These are phyloP conservation scores for Boletellus ananiceps DNA, from an alignment of 768 basidiomycete genomes.

Conservation along the genomic window DNA sequence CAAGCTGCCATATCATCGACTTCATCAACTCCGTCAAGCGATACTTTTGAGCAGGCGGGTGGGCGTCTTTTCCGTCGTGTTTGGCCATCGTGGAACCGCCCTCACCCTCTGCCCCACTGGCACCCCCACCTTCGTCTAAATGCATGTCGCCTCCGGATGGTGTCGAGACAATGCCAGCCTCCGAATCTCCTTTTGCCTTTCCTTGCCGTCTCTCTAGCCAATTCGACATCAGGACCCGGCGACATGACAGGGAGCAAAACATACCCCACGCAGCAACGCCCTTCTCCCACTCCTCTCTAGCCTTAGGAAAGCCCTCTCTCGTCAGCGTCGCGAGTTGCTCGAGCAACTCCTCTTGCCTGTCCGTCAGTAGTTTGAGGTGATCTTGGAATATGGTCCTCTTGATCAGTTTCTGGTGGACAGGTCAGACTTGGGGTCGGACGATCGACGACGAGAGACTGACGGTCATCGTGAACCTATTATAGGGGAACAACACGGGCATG, in stretches of 20 bases:
- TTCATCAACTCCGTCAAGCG: conserved; percentile 80
- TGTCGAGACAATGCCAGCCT: conserved; percentile 31
- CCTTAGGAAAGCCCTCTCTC: conserved; percentile 59
- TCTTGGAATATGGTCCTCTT: conserved; percentile 82
- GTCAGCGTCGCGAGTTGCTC: conserved; percentile 58
- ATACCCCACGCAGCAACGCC: conserved; percentile 64
- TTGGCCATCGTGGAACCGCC: conserved; percentile 17
- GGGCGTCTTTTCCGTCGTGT: conserved; percentile 36
- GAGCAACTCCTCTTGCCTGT: conserved; percentile 67
- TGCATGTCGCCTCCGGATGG: conserved; percentile 22
- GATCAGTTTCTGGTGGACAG: conserved; percentile 70
- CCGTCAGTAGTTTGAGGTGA: conserved; percentile 60
- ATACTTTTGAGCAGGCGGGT: conserved; percentile 75
- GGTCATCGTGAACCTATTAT: conserved; percentile 93
- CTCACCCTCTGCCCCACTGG: conserved; percentile 25
- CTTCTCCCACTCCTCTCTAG: conserved; percentile 75
- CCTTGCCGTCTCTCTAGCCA: conserved; percentile 52
- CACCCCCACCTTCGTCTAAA: conserved; percentile 31
- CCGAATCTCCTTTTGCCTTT: conserved; percentile 39
- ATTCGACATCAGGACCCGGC: background rate
- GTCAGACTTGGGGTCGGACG: conserved; percentile 8
- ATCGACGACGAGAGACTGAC: conserved; percentile 37
- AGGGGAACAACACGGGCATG: conserved; percentile 85
- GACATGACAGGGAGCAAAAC: conserved; percentile 12
- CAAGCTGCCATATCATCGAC: conserved; percentile 71